Conservation (phyloP, 2,329 filamentous ascomycete species). For the Apiospora phragmitis region DNA sequence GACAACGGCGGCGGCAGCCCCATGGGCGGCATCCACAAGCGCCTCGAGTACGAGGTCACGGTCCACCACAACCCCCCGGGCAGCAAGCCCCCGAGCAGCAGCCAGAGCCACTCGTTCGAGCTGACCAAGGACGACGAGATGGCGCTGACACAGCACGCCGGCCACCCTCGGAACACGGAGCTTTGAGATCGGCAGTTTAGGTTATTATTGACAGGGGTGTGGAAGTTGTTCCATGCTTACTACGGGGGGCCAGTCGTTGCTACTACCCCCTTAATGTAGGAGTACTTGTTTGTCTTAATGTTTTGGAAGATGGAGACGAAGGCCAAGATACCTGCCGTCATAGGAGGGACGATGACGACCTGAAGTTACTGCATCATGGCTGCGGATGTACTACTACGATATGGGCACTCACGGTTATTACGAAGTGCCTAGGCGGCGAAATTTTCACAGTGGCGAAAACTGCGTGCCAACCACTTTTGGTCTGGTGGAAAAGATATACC, state of each 20-base stretch:
- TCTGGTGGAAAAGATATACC: neutral
- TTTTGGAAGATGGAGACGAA: neutral
- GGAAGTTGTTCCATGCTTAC: too few relatives aligned
- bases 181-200: neutral
- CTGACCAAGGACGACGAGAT: conserved; percentile 45
- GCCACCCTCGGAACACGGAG: neutral
- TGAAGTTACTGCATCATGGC: neutral
- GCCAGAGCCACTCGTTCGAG: conserved; percentile 35
- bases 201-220: neutral
- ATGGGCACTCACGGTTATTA: neutral
- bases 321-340: neutral
- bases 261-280: neutral
- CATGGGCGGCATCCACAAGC: conserved; percentile 13
- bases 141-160: conserved; percentile 6
- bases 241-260: neutral
- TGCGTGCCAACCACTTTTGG: neutral
- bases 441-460: neutral
- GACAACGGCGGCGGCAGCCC: conserved; percentile 8
- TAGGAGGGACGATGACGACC: neutral
- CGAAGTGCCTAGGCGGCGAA: conserved; percentile 17
- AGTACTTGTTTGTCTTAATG: neutral
- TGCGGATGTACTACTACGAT: neutral
- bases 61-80: conserved; percentile 8
- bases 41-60: conserved; percentile 14
- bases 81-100: conserved; percentile 4